These are phyloP conservation scores for Beta vulgaris DNA, from an alignment of 148 eudicot genomes.

Conservation along the genomic window DNA sequence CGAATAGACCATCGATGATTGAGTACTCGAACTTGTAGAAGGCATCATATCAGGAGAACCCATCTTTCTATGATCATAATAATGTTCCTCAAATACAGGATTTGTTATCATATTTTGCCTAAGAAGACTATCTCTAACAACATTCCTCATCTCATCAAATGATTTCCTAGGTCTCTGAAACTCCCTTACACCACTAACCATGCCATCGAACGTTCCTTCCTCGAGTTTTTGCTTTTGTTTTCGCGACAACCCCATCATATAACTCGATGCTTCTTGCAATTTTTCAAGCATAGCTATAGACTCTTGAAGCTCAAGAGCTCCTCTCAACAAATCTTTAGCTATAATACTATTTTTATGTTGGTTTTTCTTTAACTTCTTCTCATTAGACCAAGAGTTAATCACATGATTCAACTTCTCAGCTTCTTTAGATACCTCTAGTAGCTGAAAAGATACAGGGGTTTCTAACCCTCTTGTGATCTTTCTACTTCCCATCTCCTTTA, in stretches of 20 bases:
- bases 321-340: constrained; percentile 68
- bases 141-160: constrained; percentile 57
- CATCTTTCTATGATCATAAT: constrained; percentile 29
- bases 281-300: constrained; percentile 65
- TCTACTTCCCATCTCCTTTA: constrained; percentile 35
- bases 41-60: constrained; percentile 38
- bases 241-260: constrained; percentile 35
- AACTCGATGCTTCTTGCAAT: constrained; percentile 53
- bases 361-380: constrained; percentile 3
- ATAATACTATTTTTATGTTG: constrained; percentile 29
- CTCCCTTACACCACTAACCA: constrained; percentile 26
- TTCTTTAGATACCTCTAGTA: constrained; percentile 47
- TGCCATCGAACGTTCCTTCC: constrained; percentile 26
- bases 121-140: constrained; percentile 57
- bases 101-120: constrained; percentile 58
- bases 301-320: constrained; percentile 72
- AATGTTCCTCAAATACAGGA: constrained; percentile 34
- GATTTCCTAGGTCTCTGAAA: constrained; percentile 41
- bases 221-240: constrained; percentile 41
- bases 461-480: constrained; percentile 26
- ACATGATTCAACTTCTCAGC: constrained; percentile 52
- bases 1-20: constrained; percentile 43
- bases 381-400: constrained; percentile 51
- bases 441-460: constrained; percentile 39
- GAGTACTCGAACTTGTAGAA: constrained; percentile 66